Evolutionary conservation across 257 asterid species (phyloP), one percentile per base, ranked within the genome.

Genomic region (Plantago elongata): DNA sequence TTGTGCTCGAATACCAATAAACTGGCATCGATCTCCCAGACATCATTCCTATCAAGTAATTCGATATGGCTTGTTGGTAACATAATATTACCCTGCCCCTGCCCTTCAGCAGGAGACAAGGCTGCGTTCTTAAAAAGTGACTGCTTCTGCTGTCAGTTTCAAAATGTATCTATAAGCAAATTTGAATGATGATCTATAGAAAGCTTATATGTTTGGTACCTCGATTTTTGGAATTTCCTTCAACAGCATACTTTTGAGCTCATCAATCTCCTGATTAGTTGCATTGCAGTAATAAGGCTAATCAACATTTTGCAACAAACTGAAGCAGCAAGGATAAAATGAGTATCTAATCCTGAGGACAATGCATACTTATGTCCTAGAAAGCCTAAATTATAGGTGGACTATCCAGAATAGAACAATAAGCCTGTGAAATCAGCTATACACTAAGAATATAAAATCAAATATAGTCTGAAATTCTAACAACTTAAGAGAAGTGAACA

Each of bases 21-120:
- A 61, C 61, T 71, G 67, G 83, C 68, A 64, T 91, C 92, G 7
- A 91, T 84, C 81, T 91, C 97, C 98, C 96, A 88, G 55, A 83
- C 87, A 68, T 86, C 94, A 66, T 61, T 73, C 50, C 79, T 85
- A 16, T 81, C 83, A 30, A 69, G 85, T 61, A 74, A 79, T 55
- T 75, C 75, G 16, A 77, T 81, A 42, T 72, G 81, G 69, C 63
- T 75, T n/a, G 55, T 45, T 9, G 72, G 70, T 52, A 67, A 48
- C 40, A 54, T 51, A 57, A 69, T 66, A 60, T 73, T 74, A 37
- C 68, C 52, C 66, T 59, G 78, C 38, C 69, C 68, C 54, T 66
- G 67, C 48, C 70, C 72, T 56, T 55, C 68, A 54, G 62, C 65
- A 13, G 76, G 74, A 64, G 65, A 65, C 58, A 61, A 47, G 46